A percentile compares a stretch with the other conserved stretches of the same genome.
Evolutionary conservation across 306 rosid species (phyloP).

Genomic region (Cicer chorassanicum): DNA sequence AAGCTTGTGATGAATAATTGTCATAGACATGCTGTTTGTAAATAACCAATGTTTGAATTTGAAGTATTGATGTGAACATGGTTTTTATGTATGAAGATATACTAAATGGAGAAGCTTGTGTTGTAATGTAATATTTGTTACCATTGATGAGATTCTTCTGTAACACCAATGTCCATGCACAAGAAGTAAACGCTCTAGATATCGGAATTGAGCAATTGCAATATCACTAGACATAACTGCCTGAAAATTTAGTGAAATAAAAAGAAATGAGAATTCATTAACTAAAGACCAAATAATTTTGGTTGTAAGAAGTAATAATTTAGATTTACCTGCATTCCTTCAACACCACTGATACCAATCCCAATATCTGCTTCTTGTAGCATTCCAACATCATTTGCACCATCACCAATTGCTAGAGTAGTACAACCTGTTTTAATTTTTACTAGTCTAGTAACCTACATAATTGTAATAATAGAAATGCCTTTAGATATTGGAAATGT

Average conservation of each 20-base stretch:
- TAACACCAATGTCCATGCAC: conserved; percentile 99
- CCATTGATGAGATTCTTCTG: conserved; percentile 93
- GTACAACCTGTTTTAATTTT: conserved; percentile 73
- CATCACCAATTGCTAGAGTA: conserved; percentile 93
- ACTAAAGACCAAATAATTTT: neutral
- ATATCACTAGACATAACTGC: conserved; percentile 97
- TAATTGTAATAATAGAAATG: conserved; percentile 18
- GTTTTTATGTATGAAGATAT: too few species aligned
- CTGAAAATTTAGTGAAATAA: conserved; percentile 56
- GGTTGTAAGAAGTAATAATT: too few species aligned
- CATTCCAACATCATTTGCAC: conserved; percentile 99
- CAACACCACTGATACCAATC: conserved; percentile 89
- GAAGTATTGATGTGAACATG: too few species aligned
- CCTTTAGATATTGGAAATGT: conserved; percentile 13
- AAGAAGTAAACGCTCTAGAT: conserved; percentile 85
- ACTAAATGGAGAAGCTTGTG: neutral
- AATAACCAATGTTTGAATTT: too few species aligned
- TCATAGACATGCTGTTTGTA: too few species aligned
- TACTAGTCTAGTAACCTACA: conserved; percentile 84
- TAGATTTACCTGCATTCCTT: conserved; percentile 92
- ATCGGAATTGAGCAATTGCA: conserved; percentile 89
- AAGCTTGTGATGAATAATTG: too few species aligned
- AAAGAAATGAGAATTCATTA: conserved; percentile 19
- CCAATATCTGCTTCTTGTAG: conserved; percentile 99
- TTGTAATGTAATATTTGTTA: conserved; percentile 31